A percentile compares a stretch with the other conserved stretches of the same genome.
These are phyloP conservation scores for Anthoceros angustus DNA, from an alignment of 225 moss, liverwort and hornwort species.

Conservation along the genomic window DNA sequence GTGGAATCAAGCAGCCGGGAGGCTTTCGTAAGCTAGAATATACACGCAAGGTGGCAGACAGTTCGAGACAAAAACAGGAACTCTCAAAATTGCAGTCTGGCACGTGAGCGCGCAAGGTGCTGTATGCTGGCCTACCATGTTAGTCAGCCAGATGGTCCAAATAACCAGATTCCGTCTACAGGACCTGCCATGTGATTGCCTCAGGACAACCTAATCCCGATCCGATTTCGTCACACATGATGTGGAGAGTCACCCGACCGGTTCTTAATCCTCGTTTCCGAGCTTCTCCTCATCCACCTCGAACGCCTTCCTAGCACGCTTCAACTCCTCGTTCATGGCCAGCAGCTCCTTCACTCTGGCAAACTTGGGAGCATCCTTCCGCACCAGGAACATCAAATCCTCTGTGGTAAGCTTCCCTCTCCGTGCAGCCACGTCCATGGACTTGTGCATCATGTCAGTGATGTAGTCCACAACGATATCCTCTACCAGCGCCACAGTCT, in stretches of 20 bases:
- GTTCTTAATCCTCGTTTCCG: constrained; percentile 20
- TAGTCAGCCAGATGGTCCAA: too few species aligned
- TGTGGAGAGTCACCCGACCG: neutral
- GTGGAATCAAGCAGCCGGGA: too few species aligned
- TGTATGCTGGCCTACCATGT: too few species aligned
- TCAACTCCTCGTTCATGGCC: constrained; percentile 34
- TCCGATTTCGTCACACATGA: neutral
- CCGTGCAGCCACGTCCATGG: constrained; percentile 77
- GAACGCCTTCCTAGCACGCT: constrained; percentile 28
- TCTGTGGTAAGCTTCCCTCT: constrained; percentile 87
- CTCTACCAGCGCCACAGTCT: constrained; percentile 75
- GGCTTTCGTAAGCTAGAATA: too few species aligned
- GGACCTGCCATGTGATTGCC: neutral
- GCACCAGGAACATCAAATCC: constrained; percentile 27
- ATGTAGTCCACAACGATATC: constrained; percentile 79
- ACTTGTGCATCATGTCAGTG: constrained; percentile 74
- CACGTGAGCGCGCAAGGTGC: too few species aligned
- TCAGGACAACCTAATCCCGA: neutral
- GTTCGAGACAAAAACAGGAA: too few species aligned
- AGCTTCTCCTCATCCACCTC: constrained; percentile 35
- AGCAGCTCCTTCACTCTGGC: constrained; percentile 30
- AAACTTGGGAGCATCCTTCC: constrained; percentile 25
- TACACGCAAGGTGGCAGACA: too few species aligned
- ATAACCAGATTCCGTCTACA: too few species aligned
- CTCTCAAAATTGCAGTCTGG: too few species aligned